Conservation (phyloP, 352 stramenopile species). For the Phytophthora multivora region DNA sequence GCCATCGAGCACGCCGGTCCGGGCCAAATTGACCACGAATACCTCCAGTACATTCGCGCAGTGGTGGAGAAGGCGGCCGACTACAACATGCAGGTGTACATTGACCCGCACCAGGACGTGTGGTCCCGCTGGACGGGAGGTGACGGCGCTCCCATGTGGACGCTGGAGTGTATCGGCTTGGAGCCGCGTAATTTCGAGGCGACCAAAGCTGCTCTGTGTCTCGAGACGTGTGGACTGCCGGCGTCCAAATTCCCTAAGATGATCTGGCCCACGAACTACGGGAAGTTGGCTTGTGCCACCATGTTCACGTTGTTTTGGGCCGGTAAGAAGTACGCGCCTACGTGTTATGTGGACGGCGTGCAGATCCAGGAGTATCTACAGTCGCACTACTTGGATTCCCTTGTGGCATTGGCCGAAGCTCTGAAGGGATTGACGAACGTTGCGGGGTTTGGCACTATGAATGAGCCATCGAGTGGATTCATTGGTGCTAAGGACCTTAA, state of each 20-base stretch:
- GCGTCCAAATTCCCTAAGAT: constrained; percentile 79
- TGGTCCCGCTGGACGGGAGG: constrained; percentile 90
- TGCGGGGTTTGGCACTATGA: constrained; percentile 89
- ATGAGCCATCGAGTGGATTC: constrained; percentile 80
- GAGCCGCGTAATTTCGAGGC: constrained; percentile 70
- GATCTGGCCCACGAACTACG: constrained; percentile 92
- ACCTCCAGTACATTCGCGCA: constrained; percentile 76
- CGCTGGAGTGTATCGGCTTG: constrained; percentile 77
- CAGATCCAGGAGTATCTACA: constrained; percentile 88
- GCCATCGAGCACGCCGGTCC: constrained; percentile 86
- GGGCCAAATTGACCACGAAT: constrained; percentile 80
- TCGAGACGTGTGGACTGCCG: constrained; percentile 55
- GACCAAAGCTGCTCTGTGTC: constrained; percentile 73
- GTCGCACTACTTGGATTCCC: constrained; percentile 81
- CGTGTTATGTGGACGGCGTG: constrained; percentile 68
- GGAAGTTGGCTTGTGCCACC: constrained; percentile 83
- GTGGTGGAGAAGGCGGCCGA: constrained; percentile 61
- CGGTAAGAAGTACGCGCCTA: constrained; percentile 70
- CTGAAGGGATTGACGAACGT: constrained; percentile 77
- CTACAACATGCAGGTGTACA: constrained; percentile 78
- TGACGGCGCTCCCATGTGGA: constrained; percentile 90
- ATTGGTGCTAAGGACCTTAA: constrained; percentile 60
- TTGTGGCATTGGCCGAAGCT: constrained; percentile 61
- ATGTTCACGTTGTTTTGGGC: constrained; percentile 93
- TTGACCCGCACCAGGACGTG: constrained; percentile 92